Percentiles rank a stretch among this genome's conserved stretches.
phyloP scores from a whole-genome alignment of 352 stramenopile genomes.

The Thraustochytrium sp. region DNA sequence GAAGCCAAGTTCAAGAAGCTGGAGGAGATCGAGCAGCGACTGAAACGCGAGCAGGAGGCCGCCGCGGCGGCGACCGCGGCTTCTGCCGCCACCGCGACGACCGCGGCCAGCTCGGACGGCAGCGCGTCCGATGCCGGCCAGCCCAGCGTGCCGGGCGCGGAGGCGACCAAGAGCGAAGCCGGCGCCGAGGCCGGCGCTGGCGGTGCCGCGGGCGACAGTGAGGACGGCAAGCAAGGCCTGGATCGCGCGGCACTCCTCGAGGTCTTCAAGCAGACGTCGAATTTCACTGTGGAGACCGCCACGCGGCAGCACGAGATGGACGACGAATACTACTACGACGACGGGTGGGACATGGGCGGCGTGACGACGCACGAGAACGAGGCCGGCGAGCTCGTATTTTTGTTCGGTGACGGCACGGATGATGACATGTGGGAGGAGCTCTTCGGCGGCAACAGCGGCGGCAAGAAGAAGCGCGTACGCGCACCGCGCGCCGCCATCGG shows the following conservation, averaged over 20 bases:
- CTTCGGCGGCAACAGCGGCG: too few species aligned
- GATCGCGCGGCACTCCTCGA: background rate
- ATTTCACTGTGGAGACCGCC: conserved; percentile 16
- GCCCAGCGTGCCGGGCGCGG: background rate
- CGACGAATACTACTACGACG: conserved; percentile 18
- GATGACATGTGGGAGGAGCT: conserved; percentile 41
- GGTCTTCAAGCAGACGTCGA: conserved; percentile 40
- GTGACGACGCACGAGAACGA: conserved; percentile 12
- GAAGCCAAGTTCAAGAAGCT: conserved; percentile 43
- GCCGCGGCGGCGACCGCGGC: background rate
- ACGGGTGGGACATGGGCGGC: conserved; percentile 38
- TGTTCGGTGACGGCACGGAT: conserved; percentile 33
- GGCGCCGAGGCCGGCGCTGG: background rate
- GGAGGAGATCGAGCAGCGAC: conserved; percentile 28
- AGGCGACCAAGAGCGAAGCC: too few species aligned
- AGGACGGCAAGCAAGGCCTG: background rate
- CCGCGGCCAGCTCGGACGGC: background rate
- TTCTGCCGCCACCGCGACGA: background rate
- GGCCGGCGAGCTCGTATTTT: conserved; percentile 5
- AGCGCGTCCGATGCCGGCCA: background rate
- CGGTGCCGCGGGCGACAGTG: background rate
- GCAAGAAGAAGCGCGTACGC: conserved; percentile 23
- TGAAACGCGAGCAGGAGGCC: background rate
- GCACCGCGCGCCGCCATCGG: background rate
- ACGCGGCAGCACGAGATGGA: conserved; percentile 26